Evolutionary conservation across 2,329 filamentous ascomycete species (phyloP).

Genomic region (Sarocladium kiliense): DNA sequence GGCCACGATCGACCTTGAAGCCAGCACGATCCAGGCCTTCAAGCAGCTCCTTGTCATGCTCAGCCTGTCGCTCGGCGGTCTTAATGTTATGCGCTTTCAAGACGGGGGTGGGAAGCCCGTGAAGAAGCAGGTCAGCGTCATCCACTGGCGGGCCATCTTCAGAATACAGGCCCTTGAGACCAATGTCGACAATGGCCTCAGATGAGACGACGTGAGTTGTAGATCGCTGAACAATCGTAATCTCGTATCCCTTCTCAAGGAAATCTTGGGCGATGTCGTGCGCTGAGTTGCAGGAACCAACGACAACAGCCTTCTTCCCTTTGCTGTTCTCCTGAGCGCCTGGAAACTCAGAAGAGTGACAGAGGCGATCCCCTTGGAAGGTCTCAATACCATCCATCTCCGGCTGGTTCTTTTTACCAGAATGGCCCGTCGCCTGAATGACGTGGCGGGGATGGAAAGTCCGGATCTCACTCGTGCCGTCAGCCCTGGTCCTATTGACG

Average conservation of each 20-base stretch:
- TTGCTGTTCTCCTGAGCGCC: slow-evolving; percentile 42
- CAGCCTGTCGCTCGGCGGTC: slow-evolving; percentile 27
- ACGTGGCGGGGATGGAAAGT: slow-evolving; percentile 58
- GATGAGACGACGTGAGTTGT: slow-evolving; percentile 60
- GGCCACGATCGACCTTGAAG: slow-evolving; percentile 55
- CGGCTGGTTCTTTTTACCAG: slow-evolving; percentile 60
- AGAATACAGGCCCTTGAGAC: slow-evolving; percentile 44
- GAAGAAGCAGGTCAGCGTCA: slow-evolving; percentile 58
- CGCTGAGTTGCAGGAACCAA: slow-evolving; percentile 64
- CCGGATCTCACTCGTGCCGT: slow-evolving; percentile 43
- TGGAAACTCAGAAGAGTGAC: slow-evolving; percentile 57
- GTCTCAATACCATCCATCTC: slow-evolving; percentile 47
- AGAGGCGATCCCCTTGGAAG: slow-evolving; percentile 53
- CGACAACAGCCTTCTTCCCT: slow-evolving; percentile 57
- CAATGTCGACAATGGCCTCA: slow-evolving; percentile 44
- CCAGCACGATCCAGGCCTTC: slow-evolving; percentile 48
- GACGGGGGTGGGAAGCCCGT: slow-evolving; percentile 53
- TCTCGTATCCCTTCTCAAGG: slow-evolving; percentile 58
- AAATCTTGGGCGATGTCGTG: slow-evolving; percentile 68
- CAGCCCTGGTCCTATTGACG: slow-evolving; percentile 42
- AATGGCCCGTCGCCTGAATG: slow-evolving; percentile 63
- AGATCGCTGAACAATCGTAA: slow-evolving; percentile 66
- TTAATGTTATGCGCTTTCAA: slow-evolving; percentile 53
- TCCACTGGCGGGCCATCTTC: slow-evolving; percentile 55
- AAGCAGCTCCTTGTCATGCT: slow-evolving; percentile 32